Conservation (phyloP, 139 green algal species). For the Zygnema circumcarinatum region DNA sequence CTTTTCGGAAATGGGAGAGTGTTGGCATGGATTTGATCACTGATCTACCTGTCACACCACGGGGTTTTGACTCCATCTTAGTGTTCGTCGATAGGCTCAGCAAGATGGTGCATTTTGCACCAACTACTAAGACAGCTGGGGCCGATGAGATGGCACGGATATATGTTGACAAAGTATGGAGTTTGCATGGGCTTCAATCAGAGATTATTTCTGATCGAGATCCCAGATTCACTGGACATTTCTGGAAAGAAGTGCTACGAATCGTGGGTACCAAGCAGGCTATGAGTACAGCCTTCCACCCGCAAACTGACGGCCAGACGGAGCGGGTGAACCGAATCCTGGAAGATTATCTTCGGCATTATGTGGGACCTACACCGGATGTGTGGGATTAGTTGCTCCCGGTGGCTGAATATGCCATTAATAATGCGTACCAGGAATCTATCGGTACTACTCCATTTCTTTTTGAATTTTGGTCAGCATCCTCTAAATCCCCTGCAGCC, state of each 20-base stretch:
- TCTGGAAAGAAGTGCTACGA: neutral
- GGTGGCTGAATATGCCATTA: too few species aligned
- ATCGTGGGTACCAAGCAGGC: neutral
- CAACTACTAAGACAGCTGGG: neutral
- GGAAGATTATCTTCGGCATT: slow-evolving; percentile 21
- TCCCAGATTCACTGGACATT: neutral
- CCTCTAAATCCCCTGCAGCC: too few species aligned
- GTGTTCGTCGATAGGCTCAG: neutral
- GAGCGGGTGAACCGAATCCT: slow-evolving; percentile 13
- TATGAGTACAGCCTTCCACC: neutral
- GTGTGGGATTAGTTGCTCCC: too few species aligned
- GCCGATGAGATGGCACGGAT: neutral
- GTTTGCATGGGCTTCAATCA: neutral
- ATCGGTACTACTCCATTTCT: too few species aligned
- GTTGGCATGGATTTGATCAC: neutral
- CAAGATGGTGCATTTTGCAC: neutral
- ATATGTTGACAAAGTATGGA: neutral
- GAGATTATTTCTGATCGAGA: neutral
- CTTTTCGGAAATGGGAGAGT: neutral
- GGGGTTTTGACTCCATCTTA: neutral
- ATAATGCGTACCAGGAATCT: too few species aligned
- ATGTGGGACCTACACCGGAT: slow-evolving; percentile 30
- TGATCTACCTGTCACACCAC: neutral
- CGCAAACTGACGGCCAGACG: slow-evolving; percentile 11
- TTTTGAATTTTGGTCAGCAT: too few species aligned